A percentile compares a stretch with the other conserved stretches of the same genome.
Evolutionary conservation across 1,139 yeast species (phyloP).

Genomic region (Pichia sp.): DNA sequence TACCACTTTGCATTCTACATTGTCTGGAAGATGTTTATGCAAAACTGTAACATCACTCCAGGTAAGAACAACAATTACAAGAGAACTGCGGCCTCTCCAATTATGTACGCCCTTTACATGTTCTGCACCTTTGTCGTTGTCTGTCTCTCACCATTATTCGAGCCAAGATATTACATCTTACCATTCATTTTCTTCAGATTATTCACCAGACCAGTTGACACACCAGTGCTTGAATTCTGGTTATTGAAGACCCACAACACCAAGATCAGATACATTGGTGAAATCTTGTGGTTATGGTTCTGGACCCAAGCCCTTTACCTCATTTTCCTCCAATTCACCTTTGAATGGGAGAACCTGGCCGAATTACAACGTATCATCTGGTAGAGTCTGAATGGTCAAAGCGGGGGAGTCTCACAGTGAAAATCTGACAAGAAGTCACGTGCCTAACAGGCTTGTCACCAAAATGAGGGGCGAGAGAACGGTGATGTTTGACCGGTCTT

Average conservation of each 20-base stretch:
- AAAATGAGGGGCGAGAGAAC: not conserved
- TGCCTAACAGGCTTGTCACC: no score
- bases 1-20: slow-evolving; percentile 70
- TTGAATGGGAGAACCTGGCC: slow-evolving; percentile 66
- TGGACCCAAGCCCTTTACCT: slow-evolving; percentile 53
- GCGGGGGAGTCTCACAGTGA: no score
- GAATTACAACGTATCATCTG: slow-evolving; percentile 80
- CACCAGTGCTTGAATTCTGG: slow-evolving; percentile 32
- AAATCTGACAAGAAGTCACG: no score
- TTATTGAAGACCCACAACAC: slow-evolving; percentile 29
- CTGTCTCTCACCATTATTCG: slow-evolving; percentile 88
- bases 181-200: slow-evolving; percentile 79
- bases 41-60: slow-evolving; percentile 27
- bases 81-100: slow-evolving; percentile 29
- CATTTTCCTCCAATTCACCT: slow-evolving; percentile 61
- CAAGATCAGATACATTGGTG: slow-evolving; percentile 44
- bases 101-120: slow-evolving; percentile 45
- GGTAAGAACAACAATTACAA: slow-evolving; percentile 3
- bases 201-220: slow-evolving; percentile 44
- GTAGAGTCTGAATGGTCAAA: slow-evolving; percentile 40
- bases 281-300: slow-evolving; percentile 57
- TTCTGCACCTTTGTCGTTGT: slow-evolving; percentile 59
- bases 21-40: slow-evolving; percentile 37
- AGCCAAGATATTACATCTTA: slow-evolving; percentile 86
- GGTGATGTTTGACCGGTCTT: no score